phyloP scores from a whole-genome alignment of 768 basidiomycete genomes.

The Lentinula sp. region DNA sequence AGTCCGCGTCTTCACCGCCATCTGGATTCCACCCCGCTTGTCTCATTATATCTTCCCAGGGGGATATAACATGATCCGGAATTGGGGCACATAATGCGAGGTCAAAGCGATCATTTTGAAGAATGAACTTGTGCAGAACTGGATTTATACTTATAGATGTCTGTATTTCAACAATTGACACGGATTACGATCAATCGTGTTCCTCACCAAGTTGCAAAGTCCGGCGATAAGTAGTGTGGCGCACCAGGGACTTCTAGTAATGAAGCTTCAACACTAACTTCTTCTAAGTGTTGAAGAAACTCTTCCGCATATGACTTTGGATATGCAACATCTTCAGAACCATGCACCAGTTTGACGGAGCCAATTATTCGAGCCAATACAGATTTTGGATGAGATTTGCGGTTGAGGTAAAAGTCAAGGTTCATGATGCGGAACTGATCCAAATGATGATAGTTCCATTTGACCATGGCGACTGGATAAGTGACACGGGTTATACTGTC shows the following conservation, averaged over 20 bases:
- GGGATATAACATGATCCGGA: not conserved
- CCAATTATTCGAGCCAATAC: constrained; percentile 1
- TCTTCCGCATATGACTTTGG: constrained; percentile 9
- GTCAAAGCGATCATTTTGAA: not conserved
- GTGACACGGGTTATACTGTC: not conserved
- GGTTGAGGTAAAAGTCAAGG: not conserved
- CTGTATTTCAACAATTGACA: not conserved
- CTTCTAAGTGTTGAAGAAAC: constrained; percentile 14
- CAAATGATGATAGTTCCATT: not conserved
- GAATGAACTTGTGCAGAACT: not conserved
- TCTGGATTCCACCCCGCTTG: not conserved
- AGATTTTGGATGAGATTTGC: not conserved
- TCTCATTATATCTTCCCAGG: not conserved
- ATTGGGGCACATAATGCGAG: not conserved
- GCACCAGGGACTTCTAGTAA: constrained; percentile 12
- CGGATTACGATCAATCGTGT: no score
- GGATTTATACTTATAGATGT: not conserved
- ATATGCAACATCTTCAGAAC: constrained; percentile 18
- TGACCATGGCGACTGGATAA: not conserved
- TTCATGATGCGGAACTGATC: constrained; percentile 2
- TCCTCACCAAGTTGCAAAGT: constrained; percentile 9
- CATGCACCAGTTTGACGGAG: constrained; percentile 2
- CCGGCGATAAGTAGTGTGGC: constrained; percentile 14
- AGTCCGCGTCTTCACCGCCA: not conserved
- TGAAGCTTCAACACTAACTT: constrained; percentile 13